Evolutionary conservation across 2,329 filamentous ascomycete genomes (phyloP).

Genomic region (Blastomyces gilchristii): DNA sequence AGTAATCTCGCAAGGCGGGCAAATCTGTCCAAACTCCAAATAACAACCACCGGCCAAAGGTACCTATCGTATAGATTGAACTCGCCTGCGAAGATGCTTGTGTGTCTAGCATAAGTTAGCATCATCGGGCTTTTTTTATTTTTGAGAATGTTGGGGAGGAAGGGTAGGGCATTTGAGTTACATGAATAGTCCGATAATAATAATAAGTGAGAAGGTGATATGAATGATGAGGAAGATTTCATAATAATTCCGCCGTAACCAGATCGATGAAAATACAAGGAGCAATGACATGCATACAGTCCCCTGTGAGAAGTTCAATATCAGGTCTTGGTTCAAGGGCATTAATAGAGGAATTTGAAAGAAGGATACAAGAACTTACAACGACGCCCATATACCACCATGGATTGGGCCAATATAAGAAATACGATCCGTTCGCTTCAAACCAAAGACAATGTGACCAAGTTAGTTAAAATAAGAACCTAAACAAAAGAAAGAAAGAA

Average conservation of each 20-base stretch:
- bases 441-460: not conserved
- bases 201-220: constrained; percentile 28
- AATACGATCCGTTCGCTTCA: constrained; percentile 11
- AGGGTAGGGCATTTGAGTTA: constrained; percentile 16
- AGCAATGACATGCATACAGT: constrained; percentile 29
- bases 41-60: constrained; percentile 38
- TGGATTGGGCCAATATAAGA: constrained; percentile 12
- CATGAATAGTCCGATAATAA: constrained; percentile 37
- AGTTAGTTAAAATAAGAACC: not conserved
- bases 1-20: constrained; percentile 31
- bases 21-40: constrained; percentile 40
- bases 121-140: not conserved
- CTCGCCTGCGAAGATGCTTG: constrained; percentile 36
- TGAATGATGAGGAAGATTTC: constrained; percentile 34
- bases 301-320: constrained; percentile 14
- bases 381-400: constrained; percentile 20
- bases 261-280: constrained; percentile 34
- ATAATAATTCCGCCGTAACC: constrained; percentile 36
- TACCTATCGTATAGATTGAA: constrained; percentile 40
- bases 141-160: not conserved
- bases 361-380: constrained; percentile 16
- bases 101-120: constrained; percentile 27
- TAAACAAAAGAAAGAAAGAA: not conserved
- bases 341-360: not conserved
- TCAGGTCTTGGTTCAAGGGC: not conserved